phyloP scores from a whole-genome alignment of 371 early-diverging fungal species.

The Mucor irregularis region DNA sequence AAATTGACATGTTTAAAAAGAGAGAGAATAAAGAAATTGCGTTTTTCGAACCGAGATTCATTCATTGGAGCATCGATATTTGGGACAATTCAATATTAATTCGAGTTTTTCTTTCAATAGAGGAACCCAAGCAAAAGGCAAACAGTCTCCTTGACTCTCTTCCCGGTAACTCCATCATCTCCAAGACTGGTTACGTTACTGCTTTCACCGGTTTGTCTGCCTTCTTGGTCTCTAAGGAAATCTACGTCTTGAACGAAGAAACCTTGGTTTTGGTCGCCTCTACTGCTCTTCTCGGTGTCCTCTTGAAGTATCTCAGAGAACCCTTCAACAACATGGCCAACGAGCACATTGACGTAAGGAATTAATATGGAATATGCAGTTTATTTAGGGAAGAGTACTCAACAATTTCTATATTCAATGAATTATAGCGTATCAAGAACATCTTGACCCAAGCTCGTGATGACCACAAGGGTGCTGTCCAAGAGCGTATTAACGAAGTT shows the following conservation, averaged over 20 bases:
- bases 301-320: slow-evolving; percentile 80
- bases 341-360: slow-evolving; percentile 68
- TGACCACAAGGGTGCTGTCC: slow-evolving; percentile 90
- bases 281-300: slow-evolving; percentile 74
- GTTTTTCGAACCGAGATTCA: no score
- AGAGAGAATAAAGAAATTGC: background rate
- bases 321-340: slow-evolving; percentile 88
- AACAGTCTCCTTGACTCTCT: slow-evolving; percentile 86
- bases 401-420: background rate
- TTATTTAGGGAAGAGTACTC: background rate
- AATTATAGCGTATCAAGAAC: slow-evolving; percentile 69
- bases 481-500: slow-evolving; percentile 86
- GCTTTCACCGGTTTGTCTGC: slow-evolving; percentile 84
- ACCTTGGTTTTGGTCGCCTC: slow-evolving; percentile 79
- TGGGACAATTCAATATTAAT: no score
- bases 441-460: slow-evolving; percentile 84
- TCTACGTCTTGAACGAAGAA: slow-evolving; percentile 95
- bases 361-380: no score
- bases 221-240: slow-evolving; percentile 92
- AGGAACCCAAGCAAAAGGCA: slow-evolving; percentile 72
- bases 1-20: background rate
- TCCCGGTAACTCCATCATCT: slow-evolving; percentile 86
- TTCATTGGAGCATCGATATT: no score
- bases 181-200: slow-evolving; percentile 90
- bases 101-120: slow-evolving; percentile 11